phyloP scores from a whole-genome alignment of 306 rosid genomes.

The Castanea crenata region DNA sequence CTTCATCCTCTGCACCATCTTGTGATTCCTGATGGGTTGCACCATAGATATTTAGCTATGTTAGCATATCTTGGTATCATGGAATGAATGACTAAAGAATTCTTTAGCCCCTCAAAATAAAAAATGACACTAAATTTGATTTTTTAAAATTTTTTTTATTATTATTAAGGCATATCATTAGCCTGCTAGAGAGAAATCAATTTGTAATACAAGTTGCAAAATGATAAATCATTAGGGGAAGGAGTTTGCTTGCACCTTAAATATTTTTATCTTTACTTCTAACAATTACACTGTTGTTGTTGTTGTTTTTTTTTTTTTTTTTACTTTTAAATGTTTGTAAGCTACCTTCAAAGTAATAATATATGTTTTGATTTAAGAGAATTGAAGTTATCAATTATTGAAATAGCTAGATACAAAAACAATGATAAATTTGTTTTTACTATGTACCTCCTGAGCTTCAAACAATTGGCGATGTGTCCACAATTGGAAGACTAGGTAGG shows the following conservation, averaged over 20 bases:
- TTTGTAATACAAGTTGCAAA: not conserved
- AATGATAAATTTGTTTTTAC: not conserved
- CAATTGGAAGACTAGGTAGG: constrained; percentile 75
- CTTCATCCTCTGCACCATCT: constrained; percentile 32
- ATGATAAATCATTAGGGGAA: too few relatives aligned
- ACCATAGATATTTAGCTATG: not conserved
- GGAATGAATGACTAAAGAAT: not conserved
- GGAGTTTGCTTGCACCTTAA: too few relatives aligned
- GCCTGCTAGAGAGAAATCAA: not conserved
- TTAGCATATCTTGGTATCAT: not conserved
- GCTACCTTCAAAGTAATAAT: too few relatives aligned
- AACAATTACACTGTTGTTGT: too few relatives aligned
- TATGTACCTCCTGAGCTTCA: constrained; percentile 61
- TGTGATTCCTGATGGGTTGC: constrained; percentile 35
- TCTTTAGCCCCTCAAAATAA: not conserved
- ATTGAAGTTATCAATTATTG: too few relatives aligned
- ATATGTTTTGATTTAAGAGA: too few relatives aligned
- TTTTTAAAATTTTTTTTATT: not conserved
- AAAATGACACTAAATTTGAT: not conserved
- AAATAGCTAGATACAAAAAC: too few relatives aligned
- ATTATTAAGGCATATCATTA: not conserved
- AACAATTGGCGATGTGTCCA: constrained; percentile 76
- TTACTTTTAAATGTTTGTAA: too few relatives aligned
- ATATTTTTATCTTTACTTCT: too few relatives aligned
- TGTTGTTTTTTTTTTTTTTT: too few relatives aligned